Evolutionary conservation across 2,329 filamentous ascomycete species (phyloP).

Genomic region (Thelonectria discophora): DNA sequence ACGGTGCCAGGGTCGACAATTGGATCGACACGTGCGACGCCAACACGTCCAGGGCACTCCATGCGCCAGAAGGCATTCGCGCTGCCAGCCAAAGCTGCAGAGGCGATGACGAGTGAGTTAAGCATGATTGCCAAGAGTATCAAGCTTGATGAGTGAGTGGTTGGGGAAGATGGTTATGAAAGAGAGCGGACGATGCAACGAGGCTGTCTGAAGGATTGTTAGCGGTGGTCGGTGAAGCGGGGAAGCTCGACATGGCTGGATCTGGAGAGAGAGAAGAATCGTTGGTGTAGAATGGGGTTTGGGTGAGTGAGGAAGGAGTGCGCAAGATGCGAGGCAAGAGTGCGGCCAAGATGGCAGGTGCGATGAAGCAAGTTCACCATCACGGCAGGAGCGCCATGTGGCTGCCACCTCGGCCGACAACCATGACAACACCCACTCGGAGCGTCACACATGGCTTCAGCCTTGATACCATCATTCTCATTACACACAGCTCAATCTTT

Average conservation of each 20-base stretch:
- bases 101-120: slow-evolving; percentile 45
- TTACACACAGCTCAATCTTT: background rate
- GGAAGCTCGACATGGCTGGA: slow-evolving; percentile 8
- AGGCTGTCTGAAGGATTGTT: slow-evolving; percentile 44
- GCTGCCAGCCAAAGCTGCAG: slow-evolving; percentile 48
- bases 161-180: slow-evolving; percentile 19
- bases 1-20: slow-evolving; percentile 70
- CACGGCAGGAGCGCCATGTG: slow-evolving; percentile 9
- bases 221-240: slow-evolving; percentile 23
- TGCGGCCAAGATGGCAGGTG: background rate
- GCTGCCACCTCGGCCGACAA: slow-evolving; percentile 9
- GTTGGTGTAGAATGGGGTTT: background rate
- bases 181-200: slow-evolving; percentile 50
- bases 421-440: background rate
- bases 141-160: slow-evolving; percentile 30
- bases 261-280: slow-evolving; percentile 3
- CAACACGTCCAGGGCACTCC: slow-evolving; percentile 77
- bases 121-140: slow-evolving; percentile 45
- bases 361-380: slow-evolving; percentile 5
- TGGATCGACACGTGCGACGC: slow-evolving; percentile 79
- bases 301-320: slow-evolving; percentile 26
- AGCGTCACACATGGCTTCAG: background rate
- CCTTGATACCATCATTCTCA: background rate
- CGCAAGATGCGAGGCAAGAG: slow-evolving; percentile 28
- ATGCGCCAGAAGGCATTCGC: slow-evolving; percentile 86